A percentile compares a stretch with the other conserved stretches of the same genome.
Evolutionary conservation across 805 yeast genomes (phyloP).

Genomic region (Suhomyces tanzawaensis): DNA sequence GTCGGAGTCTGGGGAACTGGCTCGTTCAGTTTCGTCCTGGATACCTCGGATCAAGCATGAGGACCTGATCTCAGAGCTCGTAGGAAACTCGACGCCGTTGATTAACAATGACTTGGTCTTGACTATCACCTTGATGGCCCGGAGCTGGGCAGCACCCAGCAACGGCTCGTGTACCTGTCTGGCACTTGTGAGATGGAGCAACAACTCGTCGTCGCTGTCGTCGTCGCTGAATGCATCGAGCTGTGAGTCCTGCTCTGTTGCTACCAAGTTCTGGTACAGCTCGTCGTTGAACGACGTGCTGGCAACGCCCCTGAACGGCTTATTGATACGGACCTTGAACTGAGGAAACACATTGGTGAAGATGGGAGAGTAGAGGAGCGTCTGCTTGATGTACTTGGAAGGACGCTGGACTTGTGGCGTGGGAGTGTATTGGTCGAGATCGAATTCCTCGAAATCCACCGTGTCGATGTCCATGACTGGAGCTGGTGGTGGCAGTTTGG

Average conservation of each 20-base stretch:
- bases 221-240: conserved; percentile 37
- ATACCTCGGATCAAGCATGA: conserved; percentile 27
- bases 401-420: too few species aligned
- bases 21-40: conserved; percentile 9
- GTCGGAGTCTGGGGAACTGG: conserved; percentile 2
- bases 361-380: conserved; percentile 42
- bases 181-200: conserved; percentile 4
- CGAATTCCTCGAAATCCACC: too few species aligned
- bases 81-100: conserved; percentile 27
- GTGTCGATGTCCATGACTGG: too few species aligned
- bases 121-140: conserved; percentile 26
- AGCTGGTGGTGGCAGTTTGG: too few species aligned
- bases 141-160: background rate
- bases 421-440: too few species aligned
- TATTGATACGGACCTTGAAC: conserved; percentile 30
- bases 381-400: conserved; percentile 29
- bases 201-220: conserved; percentile 23
- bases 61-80: conserved; percentile 32
- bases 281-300: conserved; percentile 37
- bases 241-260: conserved; percentile 36
- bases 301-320: conserved; percentile 34
- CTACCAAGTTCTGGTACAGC: conserved; percentile 31
- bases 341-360: conserved; percentile 30
- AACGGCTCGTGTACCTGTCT: background rate
- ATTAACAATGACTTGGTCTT: conserved; percentile 31